Percentiles rank a stretch among this genome's conserved stretches.
Conservation (phyloP, 2,329 filamentous ascomycete genomes). For the Fusarium pseudonygamai region DNA sequence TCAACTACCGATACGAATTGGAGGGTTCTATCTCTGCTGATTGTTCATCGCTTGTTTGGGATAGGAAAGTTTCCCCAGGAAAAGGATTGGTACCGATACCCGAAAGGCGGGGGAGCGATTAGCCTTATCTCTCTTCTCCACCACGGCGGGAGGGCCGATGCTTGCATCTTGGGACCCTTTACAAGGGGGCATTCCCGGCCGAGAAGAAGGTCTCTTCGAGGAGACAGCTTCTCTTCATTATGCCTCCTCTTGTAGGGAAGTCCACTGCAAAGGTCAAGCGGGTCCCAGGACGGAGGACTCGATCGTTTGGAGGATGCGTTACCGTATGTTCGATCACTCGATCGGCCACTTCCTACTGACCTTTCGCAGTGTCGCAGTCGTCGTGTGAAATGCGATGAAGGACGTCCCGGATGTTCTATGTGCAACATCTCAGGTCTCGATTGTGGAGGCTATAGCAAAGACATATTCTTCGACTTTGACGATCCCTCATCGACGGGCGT, state of each 20-base stretch:
- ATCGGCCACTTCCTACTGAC: not conserved
- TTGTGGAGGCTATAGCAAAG: slow-evolving; percentile 28
- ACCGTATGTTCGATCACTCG: not conserved
- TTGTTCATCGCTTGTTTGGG: not conserved
- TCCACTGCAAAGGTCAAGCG: not conserved
- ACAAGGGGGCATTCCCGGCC: not conserved
- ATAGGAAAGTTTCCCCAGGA: slow-evolving; percentile 27
- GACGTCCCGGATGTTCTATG: slow-evolving; percentile 21
- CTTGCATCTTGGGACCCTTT: not conserved
- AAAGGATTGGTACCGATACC: not conserved
- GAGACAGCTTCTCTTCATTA: not conserved
- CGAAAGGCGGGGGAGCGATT: slow-evolving; percentile 12
- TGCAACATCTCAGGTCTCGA: slow-evolving; percentile 6
- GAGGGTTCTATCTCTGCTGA: not conserved
- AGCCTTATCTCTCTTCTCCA: not conserved
- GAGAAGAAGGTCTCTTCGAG: slow-evolving; percentile 6
- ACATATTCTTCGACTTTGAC: slow-evolving; percentile 30
- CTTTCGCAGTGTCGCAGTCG: slow-evolving; percentile 17
- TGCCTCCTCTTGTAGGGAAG: not conserved
- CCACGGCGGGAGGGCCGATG: not conserved
- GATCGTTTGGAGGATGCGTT: slow-evolving; percentile 28
- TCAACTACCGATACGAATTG: not conserved
- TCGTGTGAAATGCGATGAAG: slow-evolving; percentile 33
- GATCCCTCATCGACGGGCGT: not conserved
- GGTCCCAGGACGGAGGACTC: not conserved